Base-by-base conservation (phyloP, 75 land plant species). In the Chamaecyparis obtusa region DNA sequence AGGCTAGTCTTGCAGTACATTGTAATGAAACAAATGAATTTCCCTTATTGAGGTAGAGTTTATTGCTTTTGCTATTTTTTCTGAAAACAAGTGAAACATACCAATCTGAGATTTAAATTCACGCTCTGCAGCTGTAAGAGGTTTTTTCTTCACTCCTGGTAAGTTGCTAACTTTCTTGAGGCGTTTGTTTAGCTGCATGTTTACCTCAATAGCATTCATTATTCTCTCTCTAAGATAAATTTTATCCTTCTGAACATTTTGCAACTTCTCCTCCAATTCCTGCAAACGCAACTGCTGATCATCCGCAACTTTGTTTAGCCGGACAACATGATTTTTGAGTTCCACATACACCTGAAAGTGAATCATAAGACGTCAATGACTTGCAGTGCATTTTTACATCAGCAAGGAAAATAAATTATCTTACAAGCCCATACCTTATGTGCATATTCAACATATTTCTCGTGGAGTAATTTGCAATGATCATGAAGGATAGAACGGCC, bases 371-470 rank as follows among this genome's bases (percentile, higher is more conserved):
- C 51, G 16, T 88, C 27, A 67, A 72, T 71, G 30, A 30, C 36
- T 27, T 30, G 32, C 36, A 19, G 19, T 35, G 27, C 8, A 32
- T 30, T 35, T 49, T 41, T 46, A 32, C 36, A 13, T 46, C 33
- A 80, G 49, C 2, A 3, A 87, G 48, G 6, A 36, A 32, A 27
- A 87, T 37, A 36, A 80, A 30, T 15, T 39, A 37, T 46, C 80
- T 46, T 83, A 44, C n/a, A 33, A 87, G 86, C 57, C 17, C n/a
- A 41, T 84, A 98, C 99, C 99, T 96, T 94, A 88, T 98, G 99
- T 83, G 96, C 97, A 94, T 98, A 97, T 71, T 95, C 95, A 44
- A 98, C 94, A 89, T 98, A 98, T 86, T 95, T 95, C 85, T 98
- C 99, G 88, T 92, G 98, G 76, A 97, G 98, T 56, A 95, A 89